Conservation (phyloP, 2,329 filamentous ascomycete genomes). For the Neofusicoccum umdonicola region DNA sequence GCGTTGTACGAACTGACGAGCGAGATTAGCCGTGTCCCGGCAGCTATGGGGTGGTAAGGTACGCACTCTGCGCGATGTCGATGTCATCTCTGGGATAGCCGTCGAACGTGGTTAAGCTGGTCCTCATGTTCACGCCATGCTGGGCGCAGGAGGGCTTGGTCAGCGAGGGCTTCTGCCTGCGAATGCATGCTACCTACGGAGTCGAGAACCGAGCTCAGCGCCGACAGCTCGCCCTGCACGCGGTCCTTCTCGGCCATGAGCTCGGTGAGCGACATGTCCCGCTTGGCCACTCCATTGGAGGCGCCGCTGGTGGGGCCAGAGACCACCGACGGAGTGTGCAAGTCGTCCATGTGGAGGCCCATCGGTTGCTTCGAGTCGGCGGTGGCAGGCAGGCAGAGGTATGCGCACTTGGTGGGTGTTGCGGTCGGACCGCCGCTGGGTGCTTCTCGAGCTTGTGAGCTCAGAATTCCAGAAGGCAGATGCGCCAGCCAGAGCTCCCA, state of each 20-base stretch:
- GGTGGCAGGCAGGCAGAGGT: background rate
- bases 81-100: conserved; percentile 92
- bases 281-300: conserved; percentile 60
- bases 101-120: conserved; percentile 79
- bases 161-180: conserved; percentile 1
- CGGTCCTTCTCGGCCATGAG: conserved; percentile 81
- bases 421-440: background rate
- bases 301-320: conserved; percentile 70
- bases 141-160: conserved; percentile 41
- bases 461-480: background rate
- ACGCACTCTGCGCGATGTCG: conserved; percentile 86
- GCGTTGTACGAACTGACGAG: conserved; percentile 77
- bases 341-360: conserved; percentile 62
- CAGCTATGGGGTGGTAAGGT: background rate
- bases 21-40: background rate
- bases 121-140: conserved; percentile 94
- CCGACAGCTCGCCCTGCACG: conserved; percentile 81
- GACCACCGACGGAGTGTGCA: conserved; percentile 69
- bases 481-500: background rate
- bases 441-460: background rate
- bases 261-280: conserved; percentile 69
- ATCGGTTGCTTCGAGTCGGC: conserved; percentile 32
- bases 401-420: background rate
- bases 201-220: conserved; percentile 80
- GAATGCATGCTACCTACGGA: conserved; percentile 58